Percentiles rank a stretch among this genome's conserved stretches.
Evolutionary conservation across 352 stramenopile genomes (phyloP).

Genomic region (Phytophthora uliginosa): DNA sequence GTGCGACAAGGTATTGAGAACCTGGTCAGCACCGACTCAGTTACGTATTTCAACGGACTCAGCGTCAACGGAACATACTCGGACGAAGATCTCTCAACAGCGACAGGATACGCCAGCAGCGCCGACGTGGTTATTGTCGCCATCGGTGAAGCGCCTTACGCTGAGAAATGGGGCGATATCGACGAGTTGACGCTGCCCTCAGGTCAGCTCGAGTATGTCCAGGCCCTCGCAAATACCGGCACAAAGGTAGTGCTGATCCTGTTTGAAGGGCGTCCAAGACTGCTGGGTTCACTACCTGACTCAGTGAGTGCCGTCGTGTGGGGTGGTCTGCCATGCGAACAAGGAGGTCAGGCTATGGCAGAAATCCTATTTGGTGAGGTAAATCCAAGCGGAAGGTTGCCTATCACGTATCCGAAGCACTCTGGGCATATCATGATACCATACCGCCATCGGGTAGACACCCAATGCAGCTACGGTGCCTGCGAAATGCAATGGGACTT

Average conservation of each 20-base stretch:
- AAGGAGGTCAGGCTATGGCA: constrained; percentile 86
- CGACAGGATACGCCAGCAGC: constrained; percentile 24
- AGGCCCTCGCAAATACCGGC: constrained; percentile 60
- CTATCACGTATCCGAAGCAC: constrained; percentile 85
- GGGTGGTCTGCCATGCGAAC: constrained; percentile 75
- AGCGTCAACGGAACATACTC: constrained; percentile 34
- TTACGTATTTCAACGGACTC: constrained; percentile 52
- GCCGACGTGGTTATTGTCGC: constrained; percentile 39
- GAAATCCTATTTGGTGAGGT: constrained; percentile 83
- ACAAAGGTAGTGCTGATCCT: constrained; percentile 77
- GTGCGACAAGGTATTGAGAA: constrained; percentile 42
- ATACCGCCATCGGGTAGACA: constrained; percentile 76
- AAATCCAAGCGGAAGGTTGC: constrained; percentile 82
- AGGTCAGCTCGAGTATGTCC: constrained; percentile 80
- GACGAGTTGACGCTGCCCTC: constrained; percentile 67
- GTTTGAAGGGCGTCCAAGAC: constrained; percentile 69
- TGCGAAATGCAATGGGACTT: constrained; percentile 77
- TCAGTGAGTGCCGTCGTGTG: constrained; percentile 78
- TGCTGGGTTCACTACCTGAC: constrained; percentile 63
- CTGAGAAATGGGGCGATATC: constrained; percentile 87
- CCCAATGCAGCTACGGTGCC: constrained; percentile 51
- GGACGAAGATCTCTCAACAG: constrained; percentile 34
- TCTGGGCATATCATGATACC: constrained; percentile 66
- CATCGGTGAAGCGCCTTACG: constrained; percentile 49
- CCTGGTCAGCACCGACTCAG: constrained; percentile 20